A percentile compares a stretch with the other conserved stretches of the same genome.
These are phyloP conservation scores for Scutellaria galericulata DNA, from an alignment of 257 asterid species.

Conservation along the genomic window DNA sequence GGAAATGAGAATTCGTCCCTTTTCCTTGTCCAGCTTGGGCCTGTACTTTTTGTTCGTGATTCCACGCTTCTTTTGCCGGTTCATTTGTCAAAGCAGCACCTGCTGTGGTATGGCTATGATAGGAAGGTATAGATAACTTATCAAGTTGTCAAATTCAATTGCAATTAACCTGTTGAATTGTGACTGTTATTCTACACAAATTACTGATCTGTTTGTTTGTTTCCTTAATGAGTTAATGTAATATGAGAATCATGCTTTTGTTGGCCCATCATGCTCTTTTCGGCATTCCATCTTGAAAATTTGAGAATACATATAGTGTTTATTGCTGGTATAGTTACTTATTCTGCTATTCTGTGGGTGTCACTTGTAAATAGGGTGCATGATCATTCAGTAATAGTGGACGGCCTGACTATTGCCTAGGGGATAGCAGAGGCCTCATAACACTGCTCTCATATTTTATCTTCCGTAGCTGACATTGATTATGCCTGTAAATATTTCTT, in stretches of 20 bases:
- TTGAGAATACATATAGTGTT: neutral
- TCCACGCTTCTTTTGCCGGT: slow-evolving; percentile 97
- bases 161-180: slow-evolving; percentile 2
- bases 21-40: slow-evolving; percentile 97
- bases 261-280: slow-evolving; percentile 3
- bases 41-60: slow-evolving; percentile 93
- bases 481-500: slow-evolving; percentile 11
- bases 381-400: too few relatives aligned
- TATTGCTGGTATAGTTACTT: neutral
- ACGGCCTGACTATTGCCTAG: slow-evolving; percentile 1
- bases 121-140: slow-evolving; percentile 68
- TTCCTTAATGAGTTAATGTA: slow-evolving; percentile 13
- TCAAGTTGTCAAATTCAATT: slow-evolving; percentile 4
- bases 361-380: neutral
- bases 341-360: neutral
- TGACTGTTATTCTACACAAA: neutral
- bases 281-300: slow-evolving; percentile 4
- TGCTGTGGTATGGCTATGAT: slow-evolving; percentile 99
- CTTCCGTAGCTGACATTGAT: neutral
- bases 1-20: slow-evolving; percentile 79
- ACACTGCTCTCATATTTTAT: neutral
- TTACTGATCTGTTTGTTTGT: slow-evolving; percentile 16
- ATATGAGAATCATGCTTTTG: neutral
- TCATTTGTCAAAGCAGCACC: slow-evolving; percentile 90
- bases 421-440: neutral